Evolutionary conservation across 1,284 basidiomycete genomes (phyloP), one percentile per base, ranked within the genome.

Genomic region (Hypsizygus ulmarius): DNA sequence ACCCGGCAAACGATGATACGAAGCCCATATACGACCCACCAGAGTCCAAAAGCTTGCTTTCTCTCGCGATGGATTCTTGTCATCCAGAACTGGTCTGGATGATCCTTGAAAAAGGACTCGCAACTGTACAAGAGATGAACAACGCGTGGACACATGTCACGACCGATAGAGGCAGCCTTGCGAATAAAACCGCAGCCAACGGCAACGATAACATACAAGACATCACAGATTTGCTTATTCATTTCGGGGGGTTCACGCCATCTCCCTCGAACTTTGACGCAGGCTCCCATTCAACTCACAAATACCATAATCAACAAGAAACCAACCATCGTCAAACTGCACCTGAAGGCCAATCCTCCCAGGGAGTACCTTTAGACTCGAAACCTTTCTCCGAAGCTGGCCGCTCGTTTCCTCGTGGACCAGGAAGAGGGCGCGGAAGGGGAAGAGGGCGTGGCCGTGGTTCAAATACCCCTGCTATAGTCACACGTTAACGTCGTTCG

Each of bases 41-140:
- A 5, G 57, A 65, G 10, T 58, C 71, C 28, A 67, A 55, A 38
- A 72, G 72, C 36, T 66, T 79, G 34, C 67, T 87, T 33, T 69
- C 67, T n/a, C 64, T 85, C 46, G 80, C 84, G 25, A 43, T 86
- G 25, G 68, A 77, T 50, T 81, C 82, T 12, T 63, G 66, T 42
- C 74, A 80, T 56, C 83, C 82, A 8, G 79, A 85, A 54, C 67
- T 78, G 28, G 75, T 84, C 16, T 82, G 77, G 77, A 68, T 77
- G 64, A 66, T 86, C 43, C 73, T 87, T 21, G 75, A 84, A 42
- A 79, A 74, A 43, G 68, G 67, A n/a, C 67, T 85, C 25, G 73
- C 75, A 19, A 72, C 60, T 46, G 54, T 66, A 36, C 61, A 72
- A 16, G 78, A 82, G 28, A 75, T 82, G 48, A 66, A 65, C 45